phyloP scores from a whole-genome alignment of 2,329 filamentous ascomycete species.

The Colletotrichum tropicale region DNA sequence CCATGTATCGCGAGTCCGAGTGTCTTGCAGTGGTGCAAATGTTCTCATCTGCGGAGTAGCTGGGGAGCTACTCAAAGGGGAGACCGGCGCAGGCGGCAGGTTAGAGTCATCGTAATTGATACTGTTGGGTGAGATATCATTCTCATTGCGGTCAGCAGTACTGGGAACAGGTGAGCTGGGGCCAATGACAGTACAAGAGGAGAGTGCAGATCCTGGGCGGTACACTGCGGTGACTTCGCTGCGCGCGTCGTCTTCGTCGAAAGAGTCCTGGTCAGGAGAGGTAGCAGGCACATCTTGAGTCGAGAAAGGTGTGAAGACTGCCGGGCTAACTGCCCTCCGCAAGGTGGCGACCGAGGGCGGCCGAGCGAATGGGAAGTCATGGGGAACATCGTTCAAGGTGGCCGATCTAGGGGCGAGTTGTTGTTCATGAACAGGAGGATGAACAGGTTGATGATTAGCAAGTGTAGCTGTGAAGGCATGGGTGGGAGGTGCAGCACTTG shows the following conservation, averaged over 20 bases:
- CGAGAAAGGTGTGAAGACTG: not conserved
- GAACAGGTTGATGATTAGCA: not conserved
- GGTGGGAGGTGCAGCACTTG: not conserved
- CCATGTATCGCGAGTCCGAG: not conserved
- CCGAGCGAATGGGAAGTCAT: not conserved
- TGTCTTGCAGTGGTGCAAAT: not conserved
- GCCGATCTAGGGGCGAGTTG: not conserved
- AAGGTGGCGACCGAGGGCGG: not conserved
- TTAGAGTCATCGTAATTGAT: not conserved
- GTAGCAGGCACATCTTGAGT: not conserved
- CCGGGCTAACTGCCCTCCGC: not conserved
- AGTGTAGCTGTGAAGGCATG: not conserved
- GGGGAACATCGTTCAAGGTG: not conserved
- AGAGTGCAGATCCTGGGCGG: not conserved
- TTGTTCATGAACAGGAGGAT: not conserved
- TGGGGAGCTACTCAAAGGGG: slow-evolving; percentile 1
- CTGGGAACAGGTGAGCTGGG: not conserved
- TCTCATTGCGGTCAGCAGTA: not conserved
- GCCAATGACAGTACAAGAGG: not conserved
- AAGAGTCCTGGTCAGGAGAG: not conserved
- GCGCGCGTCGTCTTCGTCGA: not conserved
- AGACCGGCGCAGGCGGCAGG: not conserved
- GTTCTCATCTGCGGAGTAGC: not conserved
- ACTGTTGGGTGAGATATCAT: not conserved
- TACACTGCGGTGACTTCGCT: not conserved